Conservation (phyloP, 441 rosid genomes). For the Mallotus japonicus region DNA sequence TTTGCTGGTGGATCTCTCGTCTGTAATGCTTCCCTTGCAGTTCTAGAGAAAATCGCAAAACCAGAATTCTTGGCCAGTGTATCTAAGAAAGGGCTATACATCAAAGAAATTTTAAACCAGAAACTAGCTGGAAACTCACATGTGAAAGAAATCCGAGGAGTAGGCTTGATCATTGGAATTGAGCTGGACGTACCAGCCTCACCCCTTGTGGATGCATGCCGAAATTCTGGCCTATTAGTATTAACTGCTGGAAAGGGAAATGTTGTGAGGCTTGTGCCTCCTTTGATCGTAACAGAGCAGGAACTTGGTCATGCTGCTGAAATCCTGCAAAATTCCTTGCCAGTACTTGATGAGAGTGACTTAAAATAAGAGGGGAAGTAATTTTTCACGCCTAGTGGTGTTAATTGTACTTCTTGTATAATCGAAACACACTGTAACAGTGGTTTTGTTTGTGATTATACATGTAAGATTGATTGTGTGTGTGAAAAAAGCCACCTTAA, state of each 20-base stretch:
- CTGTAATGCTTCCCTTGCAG: slow-evolving; percentile 62
- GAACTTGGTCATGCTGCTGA: slow-evolving; percentile 26
- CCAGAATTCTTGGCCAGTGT: slow-evolving; percentile 66
- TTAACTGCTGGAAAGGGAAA: slow-evolving; percentile 90
- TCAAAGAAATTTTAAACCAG: slow-evolving; percentile 48
- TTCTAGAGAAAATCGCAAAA: slow-evolving; percentile 56
- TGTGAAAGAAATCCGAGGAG: slow-evolving; percentile 74
- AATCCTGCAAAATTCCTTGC: slow-evolving; percentile 17
- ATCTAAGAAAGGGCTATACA: slow-evolving; percentile 51
- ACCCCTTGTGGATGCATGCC: slow-evolving; percentile 73
- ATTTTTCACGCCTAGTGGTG: too few relatives aligned
- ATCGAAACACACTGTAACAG: not conserved
- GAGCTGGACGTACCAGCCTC: slow-evolving; percentile 66
- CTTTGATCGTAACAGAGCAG: slow-evolving; percentile 25
- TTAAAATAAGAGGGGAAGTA: not conserved
- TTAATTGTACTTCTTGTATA: not conserved
- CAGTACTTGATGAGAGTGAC: slow-evolving; percentile 17
- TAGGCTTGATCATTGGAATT: slow-evolving; percentile 73
- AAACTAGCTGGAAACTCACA: slow-evolving; percentile 59
- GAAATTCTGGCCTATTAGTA: slow-evolving; percentile 64
- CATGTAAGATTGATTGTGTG: too few relatives aligned
- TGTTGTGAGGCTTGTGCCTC: slow-evolving; percentile 48
- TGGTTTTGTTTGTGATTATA: not conserved
- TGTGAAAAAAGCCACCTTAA: too few relatives aligned
- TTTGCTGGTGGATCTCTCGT: slow-evolving; percentile 83